Conservation (phyloP, 768 basidiomycete genomes). For the Cyathus striatus region DNA sequence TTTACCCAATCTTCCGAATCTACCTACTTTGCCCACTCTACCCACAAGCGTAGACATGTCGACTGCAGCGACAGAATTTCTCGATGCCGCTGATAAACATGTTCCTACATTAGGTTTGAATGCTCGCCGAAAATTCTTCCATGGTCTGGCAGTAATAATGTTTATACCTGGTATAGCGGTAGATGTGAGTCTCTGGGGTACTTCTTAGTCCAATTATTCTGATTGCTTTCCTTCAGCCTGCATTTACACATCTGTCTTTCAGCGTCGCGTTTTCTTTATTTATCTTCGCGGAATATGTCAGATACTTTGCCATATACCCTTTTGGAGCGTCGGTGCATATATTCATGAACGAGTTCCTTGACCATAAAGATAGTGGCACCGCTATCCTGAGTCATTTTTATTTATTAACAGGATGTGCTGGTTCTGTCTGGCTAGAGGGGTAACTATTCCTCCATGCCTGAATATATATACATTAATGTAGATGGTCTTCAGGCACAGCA, state of each 20-base stretch:
- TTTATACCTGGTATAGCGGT: constrained; percentile 90
- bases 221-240: constrained; percentile 57
- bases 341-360: constrained; percentile 97
- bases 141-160: constrained; percentile 93
- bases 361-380: constrained; percentile 90
- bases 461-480: neutral
- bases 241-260: constrained; percentile 93
- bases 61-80: constrained; percentile 57
- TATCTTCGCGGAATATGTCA: constrained; percentile 94
- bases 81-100: constrained; percentile 86
- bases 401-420: constrained; percentile 91
- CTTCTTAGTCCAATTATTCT: constrained; percentile 8
- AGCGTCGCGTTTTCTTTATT: constrained; percentile 93
- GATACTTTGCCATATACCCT: constrained; percentile 97
- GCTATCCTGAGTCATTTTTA: constrained; percentile 98
- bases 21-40: constrained; percentile 45
- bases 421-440: constrained; percentile 94
- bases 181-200: constrained; percentile 59
- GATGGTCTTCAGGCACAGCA: constrained; percentile 28
- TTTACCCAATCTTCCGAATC: constrained; percentile 42
- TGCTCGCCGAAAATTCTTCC: constrained; percentile 94
- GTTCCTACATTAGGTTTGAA: constrained; percentile 89
- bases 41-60: constrained; percentile 38
- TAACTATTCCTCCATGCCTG: constrained; percentile 28
- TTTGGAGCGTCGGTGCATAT: constrained; percentile 90